Percentiles rank a stretch among this genome's conserved stretches.
Conservation (phyloP, 495 filamentous ascomycete genomes). For the Bryoglossum gracile region DNA sequence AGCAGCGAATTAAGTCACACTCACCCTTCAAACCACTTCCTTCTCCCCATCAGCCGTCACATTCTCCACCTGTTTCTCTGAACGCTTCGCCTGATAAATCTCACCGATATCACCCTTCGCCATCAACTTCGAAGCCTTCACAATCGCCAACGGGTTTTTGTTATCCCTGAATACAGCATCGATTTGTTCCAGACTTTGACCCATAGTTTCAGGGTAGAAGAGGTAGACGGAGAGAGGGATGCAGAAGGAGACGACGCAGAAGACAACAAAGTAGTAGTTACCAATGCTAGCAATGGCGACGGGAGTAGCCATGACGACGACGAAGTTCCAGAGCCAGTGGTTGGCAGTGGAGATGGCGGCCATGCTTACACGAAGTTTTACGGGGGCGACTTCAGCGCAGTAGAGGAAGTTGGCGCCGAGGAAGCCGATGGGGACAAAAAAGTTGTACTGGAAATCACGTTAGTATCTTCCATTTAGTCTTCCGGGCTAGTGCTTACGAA, state of each 20-base stretch:
- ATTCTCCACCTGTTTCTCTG: no score
- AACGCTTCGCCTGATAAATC: no score
- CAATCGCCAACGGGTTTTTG: not conserved
- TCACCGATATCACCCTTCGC: no score
- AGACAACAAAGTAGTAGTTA: constrained; percentile 60
- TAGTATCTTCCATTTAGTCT: no score
- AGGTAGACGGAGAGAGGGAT: constrained; percentile 48
- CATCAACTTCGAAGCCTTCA: no score
- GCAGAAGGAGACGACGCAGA: constrained; percentile 48
- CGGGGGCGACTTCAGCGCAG: constrained; percentile 48
- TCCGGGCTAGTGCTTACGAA: no score
- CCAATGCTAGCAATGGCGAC: constrained; percentile 48
- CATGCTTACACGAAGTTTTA: constrained; percentile 47
- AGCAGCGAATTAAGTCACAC: no score
- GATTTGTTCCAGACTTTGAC: constrained; percentile 55
- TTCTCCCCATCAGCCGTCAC: no score
- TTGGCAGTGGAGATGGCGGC: constrained; percentile 42
- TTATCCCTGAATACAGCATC: constrained; percentile 57
- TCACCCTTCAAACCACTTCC: no score
- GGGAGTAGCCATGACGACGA: constrained; percentile 48
- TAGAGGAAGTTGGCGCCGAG: constrained; percentile 52
- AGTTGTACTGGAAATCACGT: no score
- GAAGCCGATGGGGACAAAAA: constrained; percentile 54
- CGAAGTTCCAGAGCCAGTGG: constrained; percentile 47
- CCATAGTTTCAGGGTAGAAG: constrained; percentile 49